These are phyloP conservation scores for Brassica incana DNA, from an alignment of 345 rosid species.

Conservation along the genomic window DNA sequence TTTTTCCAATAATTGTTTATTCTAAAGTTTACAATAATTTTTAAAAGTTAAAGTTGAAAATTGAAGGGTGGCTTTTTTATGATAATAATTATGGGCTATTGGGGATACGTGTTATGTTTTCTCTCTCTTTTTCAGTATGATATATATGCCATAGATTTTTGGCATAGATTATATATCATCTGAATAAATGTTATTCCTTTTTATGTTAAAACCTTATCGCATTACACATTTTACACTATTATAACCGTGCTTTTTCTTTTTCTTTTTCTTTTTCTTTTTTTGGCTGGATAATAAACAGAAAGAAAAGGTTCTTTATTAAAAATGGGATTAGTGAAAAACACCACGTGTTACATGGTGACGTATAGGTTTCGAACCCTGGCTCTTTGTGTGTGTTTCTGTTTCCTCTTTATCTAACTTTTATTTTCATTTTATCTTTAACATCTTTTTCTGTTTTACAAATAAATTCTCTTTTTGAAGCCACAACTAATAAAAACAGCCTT, in stretches of 20 bases:
- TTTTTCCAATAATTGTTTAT: slow-evolving; percentile 16
- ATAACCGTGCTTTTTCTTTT: neutral
- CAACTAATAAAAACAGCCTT: neutral
- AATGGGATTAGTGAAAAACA: neutral
- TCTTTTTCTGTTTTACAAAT: slow-evolving; percentile 7
- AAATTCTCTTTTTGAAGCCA: slow-evolving; percentile 6
- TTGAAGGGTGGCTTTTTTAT: slow-evolving; percentile 29
- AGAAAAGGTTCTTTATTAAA: neutral
- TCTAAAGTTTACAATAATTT: slow-evolving; percentile 14
- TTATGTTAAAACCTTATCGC: slow-evolving; percentile 18
- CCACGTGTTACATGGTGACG: slow-evolving; percentile 34
- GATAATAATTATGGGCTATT: slow-evolving; percentile 31
- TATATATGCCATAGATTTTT: slow-evolving; percentile 31
- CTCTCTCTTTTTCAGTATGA: slow-evolving; percentile 22
- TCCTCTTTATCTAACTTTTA: slow-evolving; percentile 35
- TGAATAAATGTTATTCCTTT: slow-evolving; percentile 35
- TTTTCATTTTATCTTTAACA: slow-evolving; percentile 21
- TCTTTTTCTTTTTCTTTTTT: no score
- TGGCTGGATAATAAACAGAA: neutral
- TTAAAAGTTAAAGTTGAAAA: slow-evolving; percentile 21
- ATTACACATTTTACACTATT: slow-evolving; percentile 18
- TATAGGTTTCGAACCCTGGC: slow-evolving; percentile 8
- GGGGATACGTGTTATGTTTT: slow-evolving; percentile 37
- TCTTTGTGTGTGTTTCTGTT: slow-evolving; percentile 34
- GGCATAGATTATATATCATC: slow-evolving; percentile 33